Base-by-base conservation (phyloP, 371 early-diverging fungal genomes). In the Mucor irregularis region DNA sequence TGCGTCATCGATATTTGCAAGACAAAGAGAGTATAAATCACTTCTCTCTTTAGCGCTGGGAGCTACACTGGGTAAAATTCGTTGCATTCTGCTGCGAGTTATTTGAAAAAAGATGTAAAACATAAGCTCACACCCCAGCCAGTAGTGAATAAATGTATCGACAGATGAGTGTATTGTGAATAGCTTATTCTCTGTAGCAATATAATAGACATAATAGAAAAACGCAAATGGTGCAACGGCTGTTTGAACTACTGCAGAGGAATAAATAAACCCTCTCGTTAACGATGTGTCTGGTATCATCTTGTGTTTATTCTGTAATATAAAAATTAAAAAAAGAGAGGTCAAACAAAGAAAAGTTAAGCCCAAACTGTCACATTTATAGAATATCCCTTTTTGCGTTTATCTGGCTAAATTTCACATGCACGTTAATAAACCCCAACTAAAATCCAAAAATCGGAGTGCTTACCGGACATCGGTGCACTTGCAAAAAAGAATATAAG, bases 101-200 rank as follows among this genome's bases (percentile, higher is more conserved):
- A 73, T 70, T 69, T 80, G 74, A 31, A 80, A 83, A 31, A 71
- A 76, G 4, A 83, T 51, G 46, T 74, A 83, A 46, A 81, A 83
- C 30, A 83, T 49, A 5, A 83, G 55, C 47, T 83, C 83, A 21
- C 70, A 59, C 0, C 75, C 80, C 50, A 83, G 61, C 81, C 81
- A 83, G 17, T 76, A 68, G 49, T 83, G 78, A 16, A 80, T 38
- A 35, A 71, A 57, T 21, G 62, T 56, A 39, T 73, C 64, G 34
- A 69, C 26, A 31, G 69, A 64, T 29, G 71, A 46, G 16, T 71
- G 61, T 6, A 66, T 45, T 22, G 62, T 64, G 54, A 81, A 64
- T 8, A 75, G 56, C 4, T 69, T 67, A 16, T 63, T 56, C 19
- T 74, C 76, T 33, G 76, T 72, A 22, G 65, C 61, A 28, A 79